Conservation (phyloP, 208 protist species). For the Leishmania lainsoni region DNA sequence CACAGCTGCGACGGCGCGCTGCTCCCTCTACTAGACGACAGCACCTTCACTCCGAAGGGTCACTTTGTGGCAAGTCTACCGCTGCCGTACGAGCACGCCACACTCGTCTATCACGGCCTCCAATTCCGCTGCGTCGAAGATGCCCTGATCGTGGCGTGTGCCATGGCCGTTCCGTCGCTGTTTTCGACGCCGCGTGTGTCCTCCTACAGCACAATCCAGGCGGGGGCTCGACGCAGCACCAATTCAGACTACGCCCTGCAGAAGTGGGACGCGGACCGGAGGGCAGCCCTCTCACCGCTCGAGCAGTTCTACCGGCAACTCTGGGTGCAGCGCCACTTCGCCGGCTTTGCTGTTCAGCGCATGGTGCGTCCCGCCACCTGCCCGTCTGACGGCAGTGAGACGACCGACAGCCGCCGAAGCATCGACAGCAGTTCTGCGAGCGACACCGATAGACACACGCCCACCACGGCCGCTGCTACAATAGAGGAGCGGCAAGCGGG, state of each 20-base stretch:
- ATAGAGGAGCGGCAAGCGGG: slow-evolving; percentile 18
- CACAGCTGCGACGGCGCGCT: not conserved
- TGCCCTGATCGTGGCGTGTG: slow-evolving; percentile 71
- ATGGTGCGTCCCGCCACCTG: not conserved
- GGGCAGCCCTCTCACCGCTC: slow-evolving; percentile 43
- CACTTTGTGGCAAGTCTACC: slow-evolving; percentile 62
- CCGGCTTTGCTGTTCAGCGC: slow-evolving; percentile 20
- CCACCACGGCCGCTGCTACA: not conserved
- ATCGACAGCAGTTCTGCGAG: not conserved
- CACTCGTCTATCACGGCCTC: slow-evolving; percentile 66
- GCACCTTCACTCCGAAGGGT: slow-evolving; percentile 51
- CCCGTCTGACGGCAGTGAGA: not conserved
- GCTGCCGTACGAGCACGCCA: slow-evolving; percentile 56
- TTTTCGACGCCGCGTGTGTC: slow-evolving; percentile 42
- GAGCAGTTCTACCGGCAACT: slow-evolving; percentile 36
- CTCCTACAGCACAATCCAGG: slow-evolving; percentile 13
- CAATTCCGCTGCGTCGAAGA: slow-evolving; percentile 78
- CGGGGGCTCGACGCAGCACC: not conserved
- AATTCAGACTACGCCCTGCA: slow-evolving; percentile 13
- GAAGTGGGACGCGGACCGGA: slow-evolving; percentile 4
- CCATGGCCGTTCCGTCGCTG: slow-evolving; percentile 71
- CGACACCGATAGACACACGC: not conserved
- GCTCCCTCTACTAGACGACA: slow-evolving; percentile 28
- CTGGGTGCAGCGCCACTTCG: slow-evolving; percentile 37
- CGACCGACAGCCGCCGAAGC: not conserved